Evolutionary conservation across 352 stramenopile species (phyloP).

Genomic region (Thraustochytrium striatum): DNA sequence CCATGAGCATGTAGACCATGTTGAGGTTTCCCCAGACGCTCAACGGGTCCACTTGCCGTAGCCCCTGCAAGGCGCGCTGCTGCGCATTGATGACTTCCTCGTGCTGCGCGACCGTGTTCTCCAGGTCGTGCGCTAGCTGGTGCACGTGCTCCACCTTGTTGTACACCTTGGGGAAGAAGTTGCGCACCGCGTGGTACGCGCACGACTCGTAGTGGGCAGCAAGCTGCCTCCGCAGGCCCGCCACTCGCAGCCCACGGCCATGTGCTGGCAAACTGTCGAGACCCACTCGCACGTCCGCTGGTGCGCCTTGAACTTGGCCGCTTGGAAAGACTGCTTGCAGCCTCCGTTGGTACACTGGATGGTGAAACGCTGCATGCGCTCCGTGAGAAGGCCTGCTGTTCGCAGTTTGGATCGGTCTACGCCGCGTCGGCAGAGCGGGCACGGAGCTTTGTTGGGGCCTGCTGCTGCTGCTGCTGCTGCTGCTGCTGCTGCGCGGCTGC

Average conservation of each 20-base stretch:
- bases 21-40: neutral
- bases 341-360: neutral
- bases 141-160: constrained; percentile 31
- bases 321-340: neutral
- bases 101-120: neutral
- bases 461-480: neutral
- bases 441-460: neutral
- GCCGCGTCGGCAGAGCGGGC: constrained; percentile 3
- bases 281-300: constrained; percentile 18
- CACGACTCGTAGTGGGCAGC: neutral
- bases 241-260: constrained; percentile 23
- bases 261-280: neutral
- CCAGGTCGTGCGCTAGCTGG: neutral
- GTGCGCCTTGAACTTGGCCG: neutral
- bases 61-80: neutral
- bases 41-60: neutral
- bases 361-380: neutral
- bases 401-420: neutral
- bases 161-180: constrained; percentile 7
- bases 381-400: neutral
- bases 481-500: neutral
- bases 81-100: neutral
- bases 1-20: neutral
- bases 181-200: constrained; percentile 23
- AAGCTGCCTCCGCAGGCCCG: neutral